Percentiles rank a stretch among this genome's conserved stretches.
These are phyloP conservation scores for Macroventuria anomochaeta DNA, from an alignment of 2,329 filamentous ascomycete species.

Conservation along the genomic window DNA sequence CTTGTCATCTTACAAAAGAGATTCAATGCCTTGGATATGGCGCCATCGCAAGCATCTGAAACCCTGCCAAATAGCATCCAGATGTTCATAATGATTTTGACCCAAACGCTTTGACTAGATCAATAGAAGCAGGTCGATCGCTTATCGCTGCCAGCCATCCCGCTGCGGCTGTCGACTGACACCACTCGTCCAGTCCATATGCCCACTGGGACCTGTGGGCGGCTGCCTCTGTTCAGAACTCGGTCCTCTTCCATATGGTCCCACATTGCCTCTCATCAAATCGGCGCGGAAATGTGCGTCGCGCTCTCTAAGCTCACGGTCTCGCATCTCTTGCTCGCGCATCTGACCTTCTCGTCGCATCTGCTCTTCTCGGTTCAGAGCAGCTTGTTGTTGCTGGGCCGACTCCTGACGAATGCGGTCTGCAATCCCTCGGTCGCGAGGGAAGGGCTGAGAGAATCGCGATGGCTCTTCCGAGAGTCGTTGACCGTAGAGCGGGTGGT, in stretches of 20 bases:
- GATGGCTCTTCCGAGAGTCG: constrained; percentile 37
- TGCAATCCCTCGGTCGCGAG: constrained; percentile 32
- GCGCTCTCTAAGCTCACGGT: constrained; percentile 29
- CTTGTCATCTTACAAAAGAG: constrained; percentile 12
- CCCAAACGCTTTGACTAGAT: not conserved
- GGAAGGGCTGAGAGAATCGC: constrained; percentile 33
- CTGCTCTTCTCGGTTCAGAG: constrained; percentile 33
- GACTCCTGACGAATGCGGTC: constrained; percentile 44
- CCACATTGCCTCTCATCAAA: constrained; percentile 26
- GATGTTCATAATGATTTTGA: not conserved
- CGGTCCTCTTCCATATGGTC: constrained; percentile 23
- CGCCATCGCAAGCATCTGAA: not conserved
- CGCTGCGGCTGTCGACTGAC: constrained; percentile 23
- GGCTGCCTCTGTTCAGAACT: constrained; percentile 23
- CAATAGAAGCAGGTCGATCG: not conserved
- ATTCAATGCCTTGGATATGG: constrained; percentile 3
- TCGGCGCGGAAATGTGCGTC: constrained; percentile 31
- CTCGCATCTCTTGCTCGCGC: constrained; percentile 31
- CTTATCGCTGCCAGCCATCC: constrained; percentile 28
- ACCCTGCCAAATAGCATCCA: not conserved
- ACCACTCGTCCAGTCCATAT: constrained; percentile 32
- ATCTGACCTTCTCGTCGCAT: constrained; percentile 29
- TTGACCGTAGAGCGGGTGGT: constrained; percentile 36
- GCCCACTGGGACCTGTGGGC: constrained; percentile 14
- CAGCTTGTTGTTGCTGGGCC: constrained; percentile 33